These are phyloP conservation scores for Trichosporon sp. DNA, from an alignment of 1,284 basidiomycete species.

Conservation along the genomic window DNA sequence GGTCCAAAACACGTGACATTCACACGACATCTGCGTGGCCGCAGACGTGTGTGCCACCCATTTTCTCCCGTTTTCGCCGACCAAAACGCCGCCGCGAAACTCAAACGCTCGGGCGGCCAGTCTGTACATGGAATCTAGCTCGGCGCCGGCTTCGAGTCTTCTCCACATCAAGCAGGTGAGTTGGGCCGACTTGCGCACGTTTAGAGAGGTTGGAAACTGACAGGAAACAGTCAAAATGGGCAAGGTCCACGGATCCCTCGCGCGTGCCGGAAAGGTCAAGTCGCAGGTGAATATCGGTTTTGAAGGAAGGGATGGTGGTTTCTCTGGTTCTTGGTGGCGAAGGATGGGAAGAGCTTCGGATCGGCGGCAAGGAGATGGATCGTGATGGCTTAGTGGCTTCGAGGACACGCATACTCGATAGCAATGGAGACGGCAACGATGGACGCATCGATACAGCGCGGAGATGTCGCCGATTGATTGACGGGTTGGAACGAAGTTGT, in stretches of 20 bases:
- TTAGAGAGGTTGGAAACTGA: constrained; percentile 4
- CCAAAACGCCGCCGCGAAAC: constrained; percentile 1
- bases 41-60: neutral
- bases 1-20: neutral
- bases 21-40: neutral
- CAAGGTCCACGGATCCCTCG: constrained; percentile 96
- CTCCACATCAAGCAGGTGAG: constrained; percentile 14
- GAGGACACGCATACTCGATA: too few species aligned
- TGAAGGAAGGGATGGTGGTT: neutral
- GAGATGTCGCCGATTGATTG: neutral
- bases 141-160: neutral
- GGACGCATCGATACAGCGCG: neutral
- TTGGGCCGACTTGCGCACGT: neutral
- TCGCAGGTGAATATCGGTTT: constrained; percentile 57
- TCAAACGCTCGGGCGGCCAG: neutral
- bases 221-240: constrained; percentile 49
- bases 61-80: neutral
- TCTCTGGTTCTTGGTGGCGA: neutral
- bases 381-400: too few species aligned
- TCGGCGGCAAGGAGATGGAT: neutral
- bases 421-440: neutral
- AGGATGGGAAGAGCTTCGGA: neutral
- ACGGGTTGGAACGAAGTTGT: neutral
- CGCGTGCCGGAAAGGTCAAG: constrained; percentile 99
- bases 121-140: neutral